Evolutionary conservation across 2,329 filamentous ascomycete genomes (phyloP).

Genomic region (Aspergillus calidoustus): DNA sequence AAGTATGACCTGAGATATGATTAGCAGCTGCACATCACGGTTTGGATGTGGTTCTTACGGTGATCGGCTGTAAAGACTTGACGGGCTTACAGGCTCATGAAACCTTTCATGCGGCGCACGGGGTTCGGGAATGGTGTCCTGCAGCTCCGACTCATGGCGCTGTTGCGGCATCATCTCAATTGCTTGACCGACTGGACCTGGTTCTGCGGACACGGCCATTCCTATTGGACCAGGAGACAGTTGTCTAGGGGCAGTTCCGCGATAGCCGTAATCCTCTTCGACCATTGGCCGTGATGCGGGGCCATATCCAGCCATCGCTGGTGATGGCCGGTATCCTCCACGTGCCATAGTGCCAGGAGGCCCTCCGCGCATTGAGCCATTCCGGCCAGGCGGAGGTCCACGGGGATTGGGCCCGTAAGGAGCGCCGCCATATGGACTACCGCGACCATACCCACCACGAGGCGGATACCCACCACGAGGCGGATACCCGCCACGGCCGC

Average conservation of each 20-base stretch:
- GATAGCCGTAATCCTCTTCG: conserved; percentile 33
- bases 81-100: conserved; percentile 58
- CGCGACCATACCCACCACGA: conserved; percentile 51
- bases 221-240: conserved; percentile 40
- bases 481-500: conserved; percentile 62
- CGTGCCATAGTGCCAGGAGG: conserved; percentile 49
- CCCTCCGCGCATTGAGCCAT: conserved; percentile 39
- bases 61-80: conserved; percentile 73
- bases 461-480: conserved; percentile 59
- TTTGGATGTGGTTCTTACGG: conserved; percentile 61
- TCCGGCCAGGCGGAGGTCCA: conserved; percentile 47
- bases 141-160: conserved; percentile 46
- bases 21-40: neutral
- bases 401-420: conserved; percentile 25
- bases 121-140: conserved; percentile 29
- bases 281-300: conserved; percentile 38
- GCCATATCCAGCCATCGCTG: conserved; percentile 55
- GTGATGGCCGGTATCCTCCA: conserved; percentile 48
- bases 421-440: conserved; percentile 41
- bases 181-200: conserved; percentile 62
- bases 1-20: conserved; percentile 39
- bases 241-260: conserved; percentile 33
- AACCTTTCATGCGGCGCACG: conserved; percentile 33
- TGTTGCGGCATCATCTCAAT: conserved; percentile 80
- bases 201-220: conserved; percentile 43